Percentiles rank a stretch among this genome's conserved stretches.
Evolutionary conservation across 148 eudicot genomes (phyloP).

Genomic region (Camellia lanceoleosa): DNA sequence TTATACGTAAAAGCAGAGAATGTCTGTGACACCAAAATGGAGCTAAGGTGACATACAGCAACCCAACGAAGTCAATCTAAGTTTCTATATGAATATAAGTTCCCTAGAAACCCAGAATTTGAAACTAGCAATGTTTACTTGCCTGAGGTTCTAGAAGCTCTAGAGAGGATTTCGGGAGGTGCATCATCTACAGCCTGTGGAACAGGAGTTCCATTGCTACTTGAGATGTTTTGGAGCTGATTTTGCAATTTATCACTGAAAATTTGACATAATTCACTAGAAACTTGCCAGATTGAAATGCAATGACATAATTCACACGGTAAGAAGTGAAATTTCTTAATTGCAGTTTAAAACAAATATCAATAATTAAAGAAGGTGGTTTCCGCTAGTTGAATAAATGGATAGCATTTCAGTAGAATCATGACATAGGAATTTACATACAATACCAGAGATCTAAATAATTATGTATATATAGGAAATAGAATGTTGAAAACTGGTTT

Average conservation of each 20-base stretch:
- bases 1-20: not conserved
- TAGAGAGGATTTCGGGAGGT: slow-evolving; percentile 39
- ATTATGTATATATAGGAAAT: not conserved
- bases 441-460: not conserved
- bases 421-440: not conserved
- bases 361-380: not conserved
- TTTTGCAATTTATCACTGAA: slow-evolving; percentile 43
- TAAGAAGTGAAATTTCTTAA: slow-evolving; percentile 5
- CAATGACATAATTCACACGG: not conserved
- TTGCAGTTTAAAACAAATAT: not conserved
- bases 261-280: slow-evolving; percentile 8
- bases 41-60: not conserved
- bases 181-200: slow-evolving; percentile 30
- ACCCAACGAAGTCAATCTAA: not conserved
- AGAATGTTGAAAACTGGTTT: not conserved
- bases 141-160: slow-evolving; percentile 49
- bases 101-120: not conserved
- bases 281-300: not conserved
- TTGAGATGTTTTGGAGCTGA: slow-evolving; percentile 21
- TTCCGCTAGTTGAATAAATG: not conserved
- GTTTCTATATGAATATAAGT: slow-evolving; percentile 3
- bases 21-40: not conserved
- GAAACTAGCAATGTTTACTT: slow-evolving; percentile 17
- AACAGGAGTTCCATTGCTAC: slow-evolving; percentile 22
- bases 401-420: not conserved